Percentiles rank a stretch among this genome's conserved stretches.
phyloP scores from a whole-genome alignment of 2,329 filamentous ascomycete species.

The Penicillium sp. region DNA sequence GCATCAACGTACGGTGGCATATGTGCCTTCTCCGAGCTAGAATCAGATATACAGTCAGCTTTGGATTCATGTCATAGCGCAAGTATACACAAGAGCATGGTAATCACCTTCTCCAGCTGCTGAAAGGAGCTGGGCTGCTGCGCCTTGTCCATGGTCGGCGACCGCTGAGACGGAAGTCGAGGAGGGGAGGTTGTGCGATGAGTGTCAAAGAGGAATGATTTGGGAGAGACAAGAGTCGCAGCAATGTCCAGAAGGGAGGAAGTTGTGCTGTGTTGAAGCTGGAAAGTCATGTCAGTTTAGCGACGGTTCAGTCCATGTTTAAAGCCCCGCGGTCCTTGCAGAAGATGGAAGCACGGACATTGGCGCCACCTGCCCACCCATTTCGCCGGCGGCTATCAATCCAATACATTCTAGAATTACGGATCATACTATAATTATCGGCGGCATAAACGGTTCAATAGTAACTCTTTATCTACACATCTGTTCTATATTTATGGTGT shows the following conservation, averaged over 20 bases:
- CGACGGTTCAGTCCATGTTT: conserved; percentile 14
- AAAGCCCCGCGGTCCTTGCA: conserved; percentile 20
- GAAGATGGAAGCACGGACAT: conserved; percentile 1
- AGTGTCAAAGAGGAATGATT: conserved; percentile 40
- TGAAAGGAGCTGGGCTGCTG: conserved; percentile 96
- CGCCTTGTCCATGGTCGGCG: conserved; percentile 78
- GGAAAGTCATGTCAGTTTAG: conserved; percentile 28
- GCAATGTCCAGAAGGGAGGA: conserved; percentile 36
- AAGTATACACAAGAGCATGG: background rate
- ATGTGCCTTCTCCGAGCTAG: conserved; percentile 91
- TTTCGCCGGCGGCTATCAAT: conserved; percentile 7
- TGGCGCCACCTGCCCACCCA: conserved; percentile 3
- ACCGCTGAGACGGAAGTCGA: conserved; percentile 22
- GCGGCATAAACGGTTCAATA: background rate
- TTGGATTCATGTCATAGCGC: background rate
- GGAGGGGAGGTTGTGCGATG: conserved; percentile 26
- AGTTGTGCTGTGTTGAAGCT: conserved; percentile 25
- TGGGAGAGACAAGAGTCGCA: conserved; percentile 42
- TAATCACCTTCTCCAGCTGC: conserved; percentile 82
- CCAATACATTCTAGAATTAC: no score
- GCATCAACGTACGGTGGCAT: conserved; percentile 78
- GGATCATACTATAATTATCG: conserved; percentile 10
- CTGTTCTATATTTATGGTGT: background rate
- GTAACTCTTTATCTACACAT: background rate
- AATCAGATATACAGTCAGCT: conserved; percentile 6